Evolutionary conservation across 208 protist genomes (phyloP), one percentile per base, ranked within the genome.

Genomic region (Lotmaria passim): DNA sequence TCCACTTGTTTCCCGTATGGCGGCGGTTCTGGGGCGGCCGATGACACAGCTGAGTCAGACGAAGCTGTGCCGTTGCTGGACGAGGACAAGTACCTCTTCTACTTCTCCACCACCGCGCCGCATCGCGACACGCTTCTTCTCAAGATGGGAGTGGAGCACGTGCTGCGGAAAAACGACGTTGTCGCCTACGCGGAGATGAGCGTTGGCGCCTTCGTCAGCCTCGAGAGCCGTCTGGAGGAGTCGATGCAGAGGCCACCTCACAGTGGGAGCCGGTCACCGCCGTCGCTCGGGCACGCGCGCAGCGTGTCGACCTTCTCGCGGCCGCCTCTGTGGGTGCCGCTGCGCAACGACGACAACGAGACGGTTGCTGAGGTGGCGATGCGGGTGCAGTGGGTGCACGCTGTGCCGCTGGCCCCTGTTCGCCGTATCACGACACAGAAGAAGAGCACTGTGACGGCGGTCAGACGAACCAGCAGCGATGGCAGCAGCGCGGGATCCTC

Each of bases 171-270:
- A 21, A 78, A 63, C 59, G 59, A 61, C 23, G 64, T 72, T 15
- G 61, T 72, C 30, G 73, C 64, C 15, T 51, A 24, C 31, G 59
- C 74, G 1, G 55, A 73, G 53, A 7, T 79, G 21, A 73, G 55
- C 24, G 15, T 69, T 1, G 74, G 51, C 14, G 60, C 50, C 24
- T 69, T 59, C 31, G 63, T 69, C 0, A 59, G 63, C n/a, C 52
- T 60, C 11, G 50, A 60, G 15, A 66, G 60, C 19, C 60, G 60
- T 15, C 33, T 66, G n/a, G 60, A 50, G 43, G 60, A 53, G 33
- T 66, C 56, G 38, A 47, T 62, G 56, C 53, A 59, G 24, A 43
- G 31, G 23, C 12, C n/a, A n/a, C n/a, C 11, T n/a, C 34, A 14
- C 0, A 30, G 53, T 31, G 21, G 3, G 10, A 34, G 24, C 14